Percentiles rank a stretch among this genome's conserved stretches.
Conservation (phyloP, 2,329 filamentous ascomycete genomes). For the Dactylellina sp. region DNA sequence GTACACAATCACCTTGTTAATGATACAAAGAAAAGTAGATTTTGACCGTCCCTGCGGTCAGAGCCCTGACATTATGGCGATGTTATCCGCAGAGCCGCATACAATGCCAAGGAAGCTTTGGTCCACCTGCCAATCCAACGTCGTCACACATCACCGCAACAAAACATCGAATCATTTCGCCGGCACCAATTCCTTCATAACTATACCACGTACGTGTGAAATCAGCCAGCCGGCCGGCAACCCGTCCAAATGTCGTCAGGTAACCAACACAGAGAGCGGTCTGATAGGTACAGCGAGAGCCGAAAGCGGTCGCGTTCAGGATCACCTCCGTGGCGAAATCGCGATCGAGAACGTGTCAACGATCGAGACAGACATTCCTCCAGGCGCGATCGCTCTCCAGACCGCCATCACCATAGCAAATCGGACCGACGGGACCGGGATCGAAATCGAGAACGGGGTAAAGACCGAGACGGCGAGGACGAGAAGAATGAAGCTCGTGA, state of each 20-base stretch:
- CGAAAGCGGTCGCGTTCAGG: conserved; percentile 50
- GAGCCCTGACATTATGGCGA: background rate
- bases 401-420: conserved; percentile 20
- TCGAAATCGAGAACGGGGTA: conserved; percentile 12
- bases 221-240: background rate
- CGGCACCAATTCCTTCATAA: conserved; percentile 1
- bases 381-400: conserved; percentile 38
- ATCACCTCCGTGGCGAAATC: conserved; percentile 50
- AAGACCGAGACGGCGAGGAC: conserved; percentile 18
- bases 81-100: conserved; percentile 46
- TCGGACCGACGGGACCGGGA: conserved; percentile 35
- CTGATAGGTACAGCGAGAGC: conserved; percentile 45
- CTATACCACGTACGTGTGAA: conserved; percentile 32
- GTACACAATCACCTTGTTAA: background rate
- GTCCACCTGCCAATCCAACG: conserved; percentile 18
- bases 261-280: conserved; percentile 51
- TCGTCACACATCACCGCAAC: conserved; percentile 20
- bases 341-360: conserved; percentile 18
- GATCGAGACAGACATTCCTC: conserved; percentile 33
- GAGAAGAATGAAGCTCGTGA: conserved; percentile 20
- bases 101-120: conserved; percentile 39
- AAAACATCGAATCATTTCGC: conserved; percentile 10
- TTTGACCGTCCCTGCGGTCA: background rate
- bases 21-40: too few relatives aligned
- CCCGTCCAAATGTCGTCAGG: conserved; percentile 38